phyloP scores from a whole-genome alignment of 1,139 yeast genomes.

The Geotrichum klebahnii region DNA sequence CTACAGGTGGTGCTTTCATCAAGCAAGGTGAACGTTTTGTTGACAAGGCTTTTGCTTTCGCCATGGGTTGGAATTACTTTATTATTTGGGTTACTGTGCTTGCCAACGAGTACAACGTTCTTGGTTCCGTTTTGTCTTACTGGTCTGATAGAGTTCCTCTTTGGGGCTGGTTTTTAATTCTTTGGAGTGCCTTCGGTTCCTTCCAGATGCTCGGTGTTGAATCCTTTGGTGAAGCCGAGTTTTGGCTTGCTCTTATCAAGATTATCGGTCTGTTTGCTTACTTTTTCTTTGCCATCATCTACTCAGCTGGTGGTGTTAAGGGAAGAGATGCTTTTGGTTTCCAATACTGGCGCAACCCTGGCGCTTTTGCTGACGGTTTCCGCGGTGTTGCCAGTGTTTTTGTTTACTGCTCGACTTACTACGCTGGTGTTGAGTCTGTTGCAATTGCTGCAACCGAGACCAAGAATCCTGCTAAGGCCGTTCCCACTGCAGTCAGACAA shows the following conservation, averaged over 20 bases:
- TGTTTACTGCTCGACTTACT: conserved; percentile 63
- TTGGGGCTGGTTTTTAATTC: conserved; percentile 54
- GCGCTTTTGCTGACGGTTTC: conserved; percentile 64
- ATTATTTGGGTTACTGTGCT: conserved; percentile 59
- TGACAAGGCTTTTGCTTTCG: conserved; percentile 57
- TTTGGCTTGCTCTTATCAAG: conserved; percentile 58
- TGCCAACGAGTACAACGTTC: conserved; percentile 56
- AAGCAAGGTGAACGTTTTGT: conserved; percentile 55
- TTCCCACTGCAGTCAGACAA: conserved; percentile 79
- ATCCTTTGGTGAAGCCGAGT: conserved; percentile 65
- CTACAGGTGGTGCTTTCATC: conserved; percentile 60
- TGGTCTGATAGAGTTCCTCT: conserved; percentile 62
- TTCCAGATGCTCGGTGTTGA: conserved; percentile 57
- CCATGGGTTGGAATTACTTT: conserved; percentile 60
- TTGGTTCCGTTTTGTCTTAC: conserved; percentile 50
- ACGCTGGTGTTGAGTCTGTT: conserved; percentile 77
- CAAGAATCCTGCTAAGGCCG: conserved; percentile 71
- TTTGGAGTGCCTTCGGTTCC: conserved; percentile 52
- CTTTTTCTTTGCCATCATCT: conserved; percentile 55
- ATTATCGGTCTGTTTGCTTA: conserved; percentile 54
- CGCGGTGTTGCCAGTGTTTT: conserved; percentile 66
- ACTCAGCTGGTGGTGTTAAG: conserved; percentile 59
- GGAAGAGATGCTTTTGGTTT: conserved; percentile 38
- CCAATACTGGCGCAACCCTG: conserved; percentile 88
- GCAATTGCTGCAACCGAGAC: conserved; percentile 91